Percentiles rank a stretch among this genome's conserved stretches.
These are phyloP conservation scores for Fusarium odoratissimum DNA, from an alignment of 2,329 filamentous ascomycete species.

Conservation along the genomic window DNA sequence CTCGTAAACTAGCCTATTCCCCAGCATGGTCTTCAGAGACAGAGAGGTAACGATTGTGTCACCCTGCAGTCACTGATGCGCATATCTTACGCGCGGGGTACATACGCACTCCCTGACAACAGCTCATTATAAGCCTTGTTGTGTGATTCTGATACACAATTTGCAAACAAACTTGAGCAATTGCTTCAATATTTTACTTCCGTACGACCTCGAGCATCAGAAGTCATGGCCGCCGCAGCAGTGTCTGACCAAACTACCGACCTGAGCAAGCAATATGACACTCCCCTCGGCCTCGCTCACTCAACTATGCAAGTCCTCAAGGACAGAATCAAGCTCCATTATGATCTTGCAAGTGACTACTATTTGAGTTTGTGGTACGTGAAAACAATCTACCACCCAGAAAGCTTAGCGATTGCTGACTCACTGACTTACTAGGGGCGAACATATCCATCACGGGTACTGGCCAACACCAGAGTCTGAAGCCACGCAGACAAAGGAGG, in stretches of 20 bases:
- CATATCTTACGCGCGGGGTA: slow-evolving; percentile 27
- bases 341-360: slow-evolving; percentile 71
- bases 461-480: slow-evolving; percentile 61
- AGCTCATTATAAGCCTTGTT: neutral
- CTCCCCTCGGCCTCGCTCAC: slow-evolving; percentile 57
- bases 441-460: slow-evolving; percentile 73
- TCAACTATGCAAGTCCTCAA: slow-evolving; percentile 63
- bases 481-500: slow-evolving; percentile 65
- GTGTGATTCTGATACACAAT: neutral
- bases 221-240: slow-evolving; percentile 22
- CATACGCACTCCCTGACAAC: neutral
- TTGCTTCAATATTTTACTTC: neutral
- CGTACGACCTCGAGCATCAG: neutral
- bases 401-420: neutral
- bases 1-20: neutral
- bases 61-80: slow-evolving; percentile 19
- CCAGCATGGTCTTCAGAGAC: neutral
- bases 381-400: neutral
- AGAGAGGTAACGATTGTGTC: slow-evolving; percentile 7
- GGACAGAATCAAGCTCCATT: slow-evolving; percentile 69
- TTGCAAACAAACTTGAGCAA: neutral
- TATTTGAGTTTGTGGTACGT: slow-evolving; percentile 69
- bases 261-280: slow-evolving; percentile 60
- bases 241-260: slow-evolving; percentile 45
- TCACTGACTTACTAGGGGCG: slow-evolving; percentile 58